Percentiles rank a stretch among this genome's conserved stretches.
Conservation (phyloP, 768 basidiomycete genomes). For the Russula griseocarnosa region DNA sequence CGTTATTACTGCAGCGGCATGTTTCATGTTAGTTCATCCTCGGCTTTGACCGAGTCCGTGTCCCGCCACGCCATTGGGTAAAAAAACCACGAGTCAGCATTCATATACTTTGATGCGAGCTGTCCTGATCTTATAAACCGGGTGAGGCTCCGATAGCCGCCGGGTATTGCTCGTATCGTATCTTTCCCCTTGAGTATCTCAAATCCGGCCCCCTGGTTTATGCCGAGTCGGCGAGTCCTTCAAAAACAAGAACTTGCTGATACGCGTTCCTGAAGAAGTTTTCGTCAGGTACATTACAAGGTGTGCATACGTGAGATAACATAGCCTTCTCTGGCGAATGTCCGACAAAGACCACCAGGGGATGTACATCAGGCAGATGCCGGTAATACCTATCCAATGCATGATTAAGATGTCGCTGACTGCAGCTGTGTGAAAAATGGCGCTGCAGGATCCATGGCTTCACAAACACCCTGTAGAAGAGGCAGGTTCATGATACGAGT, state of each 20-base stretch:
- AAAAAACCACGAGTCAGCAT: neutral
- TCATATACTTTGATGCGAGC: neutral
- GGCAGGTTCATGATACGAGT: neutral
- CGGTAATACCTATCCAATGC: neutral
- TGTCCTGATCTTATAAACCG: neutral
- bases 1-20: neutral
- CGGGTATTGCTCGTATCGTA: neutral
- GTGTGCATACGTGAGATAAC: neutral
- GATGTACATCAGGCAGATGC: neutral
- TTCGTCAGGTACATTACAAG: neutral
- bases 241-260: neutral
- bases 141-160: neutral
- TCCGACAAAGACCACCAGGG: neutral
- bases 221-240: no score
- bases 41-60: slow-evolving; percentile 12
- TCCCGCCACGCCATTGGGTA: slow-evolving; percentile 1
- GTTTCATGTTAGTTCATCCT: neutral
- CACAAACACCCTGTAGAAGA: neutral
- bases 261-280: neutral
- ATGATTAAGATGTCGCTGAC: neutral
- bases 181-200: neutral
- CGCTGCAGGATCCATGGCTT: neutral
- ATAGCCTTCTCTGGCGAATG: neutral
- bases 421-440: neutral
- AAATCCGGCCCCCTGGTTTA: no score